Evolutionary conservation across 2,329 filamentous ascomycete species (phyloP), one percentile per base, ranked within the genome.

Genomic region (Fusarium udum): DNA sequence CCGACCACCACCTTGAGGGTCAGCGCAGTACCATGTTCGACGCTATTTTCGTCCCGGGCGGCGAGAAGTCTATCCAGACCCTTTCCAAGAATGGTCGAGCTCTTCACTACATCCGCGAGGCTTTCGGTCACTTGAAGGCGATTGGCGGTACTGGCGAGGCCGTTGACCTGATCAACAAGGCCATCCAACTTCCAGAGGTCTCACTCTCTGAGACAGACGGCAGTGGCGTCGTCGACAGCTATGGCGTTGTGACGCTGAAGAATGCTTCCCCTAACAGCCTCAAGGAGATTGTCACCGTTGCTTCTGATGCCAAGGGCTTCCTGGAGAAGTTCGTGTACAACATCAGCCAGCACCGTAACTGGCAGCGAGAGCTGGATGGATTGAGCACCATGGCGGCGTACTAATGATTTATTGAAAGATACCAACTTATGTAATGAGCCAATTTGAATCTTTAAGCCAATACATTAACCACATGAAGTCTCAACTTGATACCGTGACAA

Each of bases 11-110:
- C 79, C 89, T 95, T 56, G 92, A 95, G 75, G 93, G 92, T 1
- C 91, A 92, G 87, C 89, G 93, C 22, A 93, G 91, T 34, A 94
- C 92, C 40, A 90, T 96, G 86, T 95, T 95, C 72, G 94, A 96
- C 79, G 91, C 92, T 1, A 79, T 95, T 34, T 95, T 94, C 78
- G 84, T 97, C 6, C 93, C 93, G 2, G 93, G 93, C 3, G 93
- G 94, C 3, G 84, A 87, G 1, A 85, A 91, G 64, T 89, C 90
- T 2, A 83, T 93, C 49, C 83, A 87, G 59, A 90, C 89, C 0
- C 87, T 96, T 1, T 83, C 87, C 63, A 89, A 91, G 84, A 93
- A 88, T 69, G 93, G 93, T 0, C 91, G 93, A 24, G 92, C 92
- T 0, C 78, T 92, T 4, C 92, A 95, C 83, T 96, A 92, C 89